Conservation (phyloP, 2,329 filamentous ascomycete genomes). For the Calonectria ilicicola region DNA sequence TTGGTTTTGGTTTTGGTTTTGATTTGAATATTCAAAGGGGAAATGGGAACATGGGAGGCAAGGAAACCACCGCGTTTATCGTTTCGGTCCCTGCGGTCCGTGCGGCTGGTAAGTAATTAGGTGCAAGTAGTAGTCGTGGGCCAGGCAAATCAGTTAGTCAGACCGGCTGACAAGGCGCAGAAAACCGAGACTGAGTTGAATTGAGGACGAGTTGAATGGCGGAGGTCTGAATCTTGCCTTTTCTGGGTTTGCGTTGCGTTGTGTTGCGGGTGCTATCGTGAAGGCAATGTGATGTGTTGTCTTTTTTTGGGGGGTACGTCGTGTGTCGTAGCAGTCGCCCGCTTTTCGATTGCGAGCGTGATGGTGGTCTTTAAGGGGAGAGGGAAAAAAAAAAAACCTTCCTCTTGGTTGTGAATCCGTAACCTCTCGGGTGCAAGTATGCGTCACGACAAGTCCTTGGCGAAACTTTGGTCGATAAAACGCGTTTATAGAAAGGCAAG, state of each 20-base stretch:
- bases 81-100: constrained; percentile 3
- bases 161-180: background rate
- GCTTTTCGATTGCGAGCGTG: background rate
- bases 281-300: constrained; percentile 9
- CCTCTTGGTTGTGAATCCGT: constrained; percentile 8
- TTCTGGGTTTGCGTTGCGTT: background rate
- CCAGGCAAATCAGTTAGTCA: background rate
- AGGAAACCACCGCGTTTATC: constrained; percentile 5
- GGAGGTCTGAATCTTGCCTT: background rate
- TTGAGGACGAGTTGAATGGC: background rate
- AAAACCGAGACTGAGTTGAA: background rate
- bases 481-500: background rate
- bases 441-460: constrained; percentile 13
- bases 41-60: background rate
- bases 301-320: background rate
- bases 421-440: constrained; percentile 13
- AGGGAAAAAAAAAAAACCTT: background rate
- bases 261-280: constrained; percentile 9
- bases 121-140: background rate
- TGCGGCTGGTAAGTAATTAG: constrained; percentile 6
- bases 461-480: constrained; percentile 15
- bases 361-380: background rate
- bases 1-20: background rate
- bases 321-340: constrained; percentile 10
- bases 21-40: background rate